These are phyloP conservation scores for Ajuga chamaepitys DNA, from an alignment of 257 asterid genomes.

Conservation along the genomic window DNA sequence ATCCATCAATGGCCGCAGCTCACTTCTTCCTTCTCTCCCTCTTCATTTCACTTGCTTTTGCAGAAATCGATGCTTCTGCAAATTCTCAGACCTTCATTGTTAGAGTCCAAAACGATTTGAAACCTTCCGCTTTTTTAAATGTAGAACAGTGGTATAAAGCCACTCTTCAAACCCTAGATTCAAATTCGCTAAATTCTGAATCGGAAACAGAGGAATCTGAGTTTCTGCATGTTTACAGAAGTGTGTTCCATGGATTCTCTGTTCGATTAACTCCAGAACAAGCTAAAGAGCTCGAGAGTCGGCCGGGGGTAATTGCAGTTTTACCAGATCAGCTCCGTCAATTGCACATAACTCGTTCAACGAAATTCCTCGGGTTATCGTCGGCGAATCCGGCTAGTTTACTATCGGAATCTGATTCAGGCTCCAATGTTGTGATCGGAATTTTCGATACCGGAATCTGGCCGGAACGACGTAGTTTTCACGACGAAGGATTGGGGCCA, in stretches of 20 bases:
- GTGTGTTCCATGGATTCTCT: slow-evolving; percentile 78
- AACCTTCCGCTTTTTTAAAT: slow-evolving; percentile 55
- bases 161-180: slow-evolving; percentile 48
- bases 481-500: slow-evolving; percentile 60
- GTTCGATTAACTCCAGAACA: slow-evolving; percentile 43
- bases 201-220: not conserved
- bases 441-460: slow-evolving; percentile 73
- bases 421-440: slow-evolving; percentile 64
- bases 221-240: slow-evolving; percentile 56
- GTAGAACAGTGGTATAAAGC: slow-evolving; percentile 59
- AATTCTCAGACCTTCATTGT: slow-evolving; percentile 49
- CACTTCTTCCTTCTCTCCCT: slow-evolving; percentile 8
- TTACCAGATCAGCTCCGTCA: slow-evolving; percentile 65
- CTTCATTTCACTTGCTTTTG: not conserved
- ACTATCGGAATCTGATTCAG: slow-evolving; percentile 53
- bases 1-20: slow-evolving; percentile 17
- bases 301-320: slow-evolving; percentile 43
- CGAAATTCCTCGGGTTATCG: slow-evolving; percentile 53
- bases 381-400: slow-evolving; percentile 30
- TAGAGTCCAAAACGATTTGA: slow-evolving; percentile 48
- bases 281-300: slow-evolving; percentile 35
- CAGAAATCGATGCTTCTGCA: not conserved
- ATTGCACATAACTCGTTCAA: slow-evolving; percentile 68
- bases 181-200: slow-evolving; percentile 15
- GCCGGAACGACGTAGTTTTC: slow-evolving; percentile 69